Base-by-base conservation (phyloP, 2,329 filamentous ascomycete genomes). In the Xylaria sp. region DNA sequence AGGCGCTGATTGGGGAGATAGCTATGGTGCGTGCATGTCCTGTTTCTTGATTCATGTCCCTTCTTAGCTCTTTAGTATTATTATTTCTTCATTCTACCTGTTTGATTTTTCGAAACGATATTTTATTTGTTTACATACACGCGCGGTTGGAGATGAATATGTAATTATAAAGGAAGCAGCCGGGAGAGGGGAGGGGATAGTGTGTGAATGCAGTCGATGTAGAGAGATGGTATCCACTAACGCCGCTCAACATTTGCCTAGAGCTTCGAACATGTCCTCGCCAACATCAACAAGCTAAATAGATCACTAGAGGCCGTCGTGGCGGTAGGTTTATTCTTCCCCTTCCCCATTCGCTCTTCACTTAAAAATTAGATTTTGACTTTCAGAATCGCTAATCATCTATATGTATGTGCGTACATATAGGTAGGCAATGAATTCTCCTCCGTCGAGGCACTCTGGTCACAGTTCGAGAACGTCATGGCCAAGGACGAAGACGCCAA, bases 381-480 rank as follows among this genome's bases (percentile, higher is more conserved):
- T 35, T 23, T 18, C 32, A 16, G 16, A n/a, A 37, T 2, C 3
- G 10, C 57, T 59, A 16, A 59, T 54, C 16, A 54, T 5, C 13
- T 44, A 18, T n/a, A 6, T 44, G 13, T 25, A n/a, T 53, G 27
- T 23, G 13, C 8, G 12, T 13, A n/a, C 40, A 13, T 21, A 25
- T 63, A 93, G 90, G 91, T 99, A 61, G 96, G 96, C 44, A 97
- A 97, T 81, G 96, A 99, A 78, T 98, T 99, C 82, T 91, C 92
- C n/a, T 94, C 93, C 3, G 96, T 99, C 51, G 96, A 99, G 81
- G 94, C 93, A 35, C 86, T 99, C 18, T 99, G 96, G 96, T 97
- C 93, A 47, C 93, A 97, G 77, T 98, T 99, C 78, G 96, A 99
- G 82, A 92, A 91, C 73, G 94, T 98, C 75, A 98, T 98, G 94